These are phyloP conservation scores for Hanseniaspora nectarophila DNA, from an alignment of 805 yeast species.

Conservation along the genomic window DNA sequence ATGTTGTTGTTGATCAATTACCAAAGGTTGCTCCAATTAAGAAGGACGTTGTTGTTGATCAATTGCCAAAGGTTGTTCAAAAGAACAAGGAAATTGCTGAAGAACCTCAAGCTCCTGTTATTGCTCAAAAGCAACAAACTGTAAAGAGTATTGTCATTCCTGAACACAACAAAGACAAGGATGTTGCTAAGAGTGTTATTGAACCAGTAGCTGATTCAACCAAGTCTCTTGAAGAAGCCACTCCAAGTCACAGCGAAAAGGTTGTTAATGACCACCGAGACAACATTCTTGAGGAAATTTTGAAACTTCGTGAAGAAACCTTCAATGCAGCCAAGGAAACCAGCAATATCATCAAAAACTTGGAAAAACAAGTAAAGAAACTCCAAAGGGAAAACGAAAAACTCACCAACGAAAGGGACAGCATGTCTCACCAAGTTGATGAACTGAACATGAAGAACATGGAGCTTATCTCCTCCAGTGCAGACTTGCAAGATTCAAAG, in stretches of 20 bases:
- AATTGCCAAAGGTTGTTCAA: too few relatives aligned
- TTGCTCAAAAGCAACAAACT: too few relatives aligned
- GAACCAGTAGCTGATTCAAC: background rate
- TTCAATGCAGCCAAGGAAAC: slow-evolving; percentile 7
- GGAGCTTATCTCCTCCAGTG: background rate
- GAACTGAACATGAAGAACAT: slow-evolving; percentile 9
- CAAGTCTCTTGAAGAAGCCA: background rate
- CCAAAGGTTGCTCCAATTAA: too few relatives aligned
- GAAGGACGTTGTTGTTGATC: too few relatives aligned
- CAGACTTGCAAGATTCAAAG: slow-evolving; percentile 1
- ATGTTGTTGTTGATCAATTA: too few relatives aligned
- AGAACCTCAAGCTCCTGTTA: too few relatives aligned
- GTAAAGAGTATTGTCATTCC: too few relatives aligned
- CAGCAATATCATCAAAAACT: background rate
- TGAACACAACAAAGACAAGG: too few relatives aligned
- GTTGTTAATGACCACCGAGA: background rate
- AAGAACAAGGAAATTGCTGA: too few relatives aligned
- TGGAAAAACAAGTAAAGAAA: slow-evolving; percentile 1
- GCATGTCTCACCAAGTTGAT: slow-evolving; percentile 1
- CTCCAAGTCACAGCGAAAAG: background rate
- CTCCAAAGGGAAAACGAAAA: background rate
- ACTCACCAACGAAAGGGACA: background rate
- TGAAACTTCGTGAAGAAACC: slow-evolving; percentile 9
- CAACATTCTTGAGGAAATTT: slow-evolving; percentile 1
- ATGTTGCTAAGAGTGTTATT: too few relatives aligned